Evolutionary conservation across 2,329 filamentous ascomycete species (phyloP).

Genomic region (Epichloe coenophiala): DNA sequence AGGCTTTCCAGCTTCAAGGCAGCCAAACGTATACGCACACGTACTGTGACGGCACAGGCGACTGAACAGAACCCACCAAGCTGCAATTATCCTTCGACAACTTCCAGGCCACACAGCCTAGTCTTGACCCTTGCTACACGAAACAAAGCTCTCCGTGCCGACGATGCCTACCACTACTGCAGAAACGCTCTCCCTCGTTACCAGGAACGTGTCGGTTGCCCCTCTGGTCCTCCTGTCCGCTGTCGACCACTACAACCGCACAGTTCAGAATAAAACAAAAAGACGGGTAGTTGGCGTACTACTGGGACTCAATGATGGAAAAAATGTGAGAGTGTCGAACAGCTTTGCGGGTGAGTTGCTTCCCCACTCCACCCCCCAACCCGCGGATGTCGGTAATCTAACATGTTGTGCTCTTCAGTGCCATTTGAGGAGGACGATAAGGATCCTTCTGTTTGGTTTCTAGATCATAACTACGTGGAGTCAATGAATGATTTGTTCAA

Average conservation of each 20-base stretch:
- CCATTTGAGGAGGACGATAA: conserved; percentile 99
- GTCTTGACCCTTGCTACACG: neutral
- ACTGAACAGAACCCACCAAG: neutral
- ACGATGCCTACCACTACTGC: conserved; percentile 92
- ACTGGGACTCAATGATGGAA: conserved; percentile 89
- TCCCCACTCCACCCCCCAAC: neutral
- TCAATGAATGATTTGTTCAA: conserved; percentile 99
- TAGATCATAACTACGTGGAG: conserved; percentile 99
- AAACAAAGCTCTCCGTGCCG: conserved; percentile 7
- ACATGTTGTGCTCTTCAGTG: conserved; percentile 37
- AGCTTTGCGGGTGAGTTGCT: conserved; percentile 73
- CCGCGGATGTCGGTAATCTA: conserved; percentile 5
- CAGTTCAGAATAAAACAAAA: conserved; percentile 71
- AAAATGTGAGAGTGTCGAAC: conserved; percentile 94
- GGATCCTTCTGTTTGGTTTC: conserved; percentile 96
- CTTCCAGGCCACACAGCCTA: neutral
- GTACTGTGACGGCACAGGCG: neutral
- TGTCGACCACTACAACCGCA: conserved; percentile 96
- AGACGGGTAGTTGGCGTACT: conserved; percentile 89
- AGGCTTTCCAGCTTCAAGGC: neutral
- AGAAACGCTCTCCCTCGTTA: conserved; percentile 90
- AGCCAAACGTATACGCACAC: conserved; percentile 1
- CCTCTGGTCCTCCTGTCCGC: conserved; percentile 94
- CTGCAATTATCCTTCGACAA: neutral
- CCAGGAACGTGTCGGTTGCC: conserved; percentile 88